Evolutionary conservation across 2,329 filamentous ascomycete genomes (phyloP).

Genomic region (Penicillium nordicum): DNA sequence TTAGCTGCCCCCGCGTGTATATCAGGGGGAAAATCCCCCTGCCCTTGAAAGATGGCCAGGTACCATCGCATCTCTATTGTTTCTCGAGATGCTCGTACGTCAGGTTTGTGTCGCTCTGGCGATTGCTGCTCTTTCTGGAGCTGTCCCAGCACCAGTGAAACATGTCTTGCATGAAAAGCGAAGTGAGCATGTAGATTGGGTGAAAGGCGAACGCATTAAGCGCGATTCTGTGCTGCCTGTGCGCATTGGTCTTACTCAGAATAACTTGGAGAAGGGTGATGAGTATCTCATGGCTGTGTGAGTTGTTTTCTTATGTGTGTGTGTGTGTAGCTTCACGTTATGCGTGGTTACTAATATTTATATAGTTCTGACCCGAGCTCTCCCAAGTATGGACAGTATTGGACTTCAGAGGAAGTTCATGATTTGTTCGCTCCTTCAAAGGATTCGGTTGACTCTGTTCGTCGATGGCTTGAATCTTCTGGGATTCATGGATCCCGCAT

Average conservation of each 20-base stretch:
- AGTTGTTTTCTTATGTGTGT: background rate
- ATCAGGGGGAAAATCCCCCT: constrained; percentile 9
- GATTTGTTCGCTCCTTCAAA: constrained; percentile 42
- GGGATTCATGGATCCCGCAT: constrained; percentile 52
- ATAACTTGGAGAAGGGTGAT: constrained; percentile 45
- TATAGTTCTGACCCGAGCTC: constrained; percentile 42
- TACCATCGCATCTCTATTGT: background rate
- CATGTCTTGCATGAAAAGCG: constrained; percentile 48
- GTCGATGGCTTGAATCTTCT: constrained; percentile 52
- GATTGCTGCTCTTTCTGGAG: constrained; percentile 22
- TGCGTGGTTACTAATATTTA: background rate
- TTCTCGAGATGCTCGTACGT: constrained; percentile 15
- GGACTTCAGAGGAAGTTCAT: constrained; percentile 43
- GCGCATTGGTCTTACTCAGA: constrained; percentile 47
- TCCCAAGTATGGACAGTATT: constrained; percentile 43
- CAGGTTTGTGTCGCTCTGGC: constrained; percentile 18
- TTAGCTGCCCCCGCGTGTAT: constrained; percentile 11
- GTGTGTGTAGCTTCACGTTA: background rate
- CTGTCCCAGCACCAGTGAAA: constrained; percentile 26
- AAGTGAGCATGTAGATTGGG: constrained; percentile 35
- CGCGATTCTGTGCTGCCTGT: constrained; percentile 41
- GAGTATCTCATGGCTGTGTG: constrained; percentile 45
- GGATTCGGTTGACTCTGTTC: constrained; percentile 51
- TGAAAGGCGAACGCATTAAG: constrained; percentile 37
- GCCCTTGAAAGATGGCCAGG: background rate